These are phyloP conservation scores for Monotropa hypopitys DNA, from an alignment of 179 eudicot genomes.

Conservation along the genomic window DNA sequence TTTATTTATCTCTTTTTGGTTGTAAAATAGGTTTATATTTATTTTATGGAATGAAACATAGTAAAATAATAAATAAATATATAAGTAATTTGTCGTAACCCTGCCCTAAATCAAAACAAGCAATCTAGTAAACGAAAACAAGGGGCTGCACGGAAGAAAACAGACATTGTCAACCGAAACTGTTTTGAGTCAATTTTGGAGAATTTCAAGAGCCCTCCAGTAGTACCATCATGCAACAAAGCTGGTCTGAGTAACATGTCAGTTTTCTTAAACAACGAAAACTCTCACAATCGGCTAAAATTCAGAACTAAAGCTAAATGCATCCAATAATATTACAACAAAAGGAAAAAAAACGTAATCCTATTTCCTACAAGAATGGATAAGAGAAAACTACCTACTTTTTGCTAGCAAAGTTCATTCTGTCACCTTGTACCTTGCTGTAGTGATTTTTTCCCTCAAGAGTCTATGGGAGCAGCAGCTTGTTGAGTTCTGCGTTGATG, in stretches of 20 bases:
- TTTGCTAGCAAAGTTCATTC: not conserved
- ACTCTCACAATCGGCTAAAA: not conserved
- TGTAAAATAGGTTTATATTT: too few species aligned
- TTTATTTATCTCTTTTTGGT: too few species aligned
- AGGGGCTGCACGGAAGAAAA: not conserved
- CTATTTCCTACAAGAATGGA: conserved; percentile 2
- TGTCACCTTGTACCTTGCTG: not conserved
- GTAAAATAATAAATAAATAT: too few species aligned
- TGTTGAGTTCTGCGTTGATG: conserved; percentile 66
- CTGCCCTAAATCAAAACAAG: not conserved
- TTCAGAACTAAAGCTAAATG: conserved; percentile 1
- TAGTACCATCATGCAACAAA: not conserved
- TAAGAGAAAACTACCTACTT: not conserved
- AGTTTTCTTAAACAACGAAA: not conserved
- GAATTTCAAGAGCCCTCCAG: not conserved
- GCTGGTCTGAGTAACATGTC: not conserved
- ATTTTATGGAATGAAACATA: too few species aligned
- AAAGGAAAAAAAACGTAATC: not conserved
- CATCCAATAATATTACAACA: not conserved
- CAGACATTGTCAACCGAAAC: not conserved
- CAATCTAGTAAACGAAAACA: not conserved
- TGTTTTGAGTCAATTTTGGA: not conserved
- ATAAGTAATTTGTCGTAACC: too few species aligned
- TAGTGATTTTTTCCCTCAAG: conserved; percentile 15
- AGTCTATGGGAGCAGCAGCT: conserved; percentile 23